These are phyloP conservation scores for Trichocomaceae sp. DNA, from an alignment of 2,329 filamentous ascomycete genomes.

Conservation along the genomic window DNA sequence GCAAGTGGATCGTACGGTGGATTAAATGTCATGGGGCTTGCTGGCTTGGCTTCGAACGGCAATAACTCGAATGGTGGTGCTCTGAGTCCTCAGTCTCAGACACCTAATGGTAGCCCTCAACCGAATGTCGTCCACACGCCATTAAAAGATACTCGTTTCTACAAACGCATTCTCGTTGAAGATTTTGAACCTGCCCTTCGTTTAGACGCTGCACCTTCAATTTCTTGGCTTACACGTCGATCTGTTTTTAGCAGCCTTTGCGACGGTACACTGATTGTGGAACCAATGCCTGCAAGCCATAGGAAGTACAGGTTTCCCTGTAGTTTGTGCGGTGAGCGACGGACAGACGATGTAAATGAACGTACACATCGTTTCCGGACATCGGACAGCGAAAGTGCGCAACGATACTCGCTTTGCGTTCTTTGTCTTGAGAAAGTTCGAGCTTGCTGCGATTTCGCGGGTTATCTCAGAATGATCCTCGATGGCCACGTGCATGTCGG, in stretches of 20 bases:
- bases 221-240: constrained; percentile 88
- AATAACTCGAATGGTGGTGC: constrained; percentile 53
- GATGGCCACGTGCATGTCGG: constrained; percentile 87
- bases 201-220: constrained; percentile 78
- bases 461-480: constrained; percentile 83
- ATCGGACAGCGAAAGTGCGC: constrained; percentile 76
- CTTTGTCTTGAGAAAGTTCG: constrained; percentile 81
- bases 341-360: constrained; percentile 63
- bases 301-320: constrained; percentile 58
- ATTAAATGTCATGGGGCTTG: constrained; percentile 54
- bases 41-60: constrained; percentile 31
- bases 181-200: constrained; percentile 92
- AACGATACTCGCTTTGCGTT: constrained; percentile 81
- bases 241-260: constrained; percentile 76
- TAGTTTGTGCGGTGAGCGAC: constrained; percentile 78
- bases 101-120: constrained; percentile 43
- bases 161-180: constrained; percentile 79
- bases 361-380: constrained; percentile 84
- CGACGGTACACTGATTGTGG: constrained; percentile 79
- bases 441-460: constrained; percentile 85
- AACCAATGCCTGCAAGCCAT: constrained; percentile 64
- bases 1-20: constrained; percentile 65
- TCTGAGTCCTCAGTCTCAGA: constrained; percentile 36
- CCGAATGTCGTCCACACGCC: constrained; percentile 43
- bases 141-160: constrained; percentile 87